A percentile compares a stretch with the other conserved stretches of the same genome.
phyloP scores from a whole-genome alignment of 2,329 filamentous ascomycete species.

The Xylaria hypoxylon region DNA sequence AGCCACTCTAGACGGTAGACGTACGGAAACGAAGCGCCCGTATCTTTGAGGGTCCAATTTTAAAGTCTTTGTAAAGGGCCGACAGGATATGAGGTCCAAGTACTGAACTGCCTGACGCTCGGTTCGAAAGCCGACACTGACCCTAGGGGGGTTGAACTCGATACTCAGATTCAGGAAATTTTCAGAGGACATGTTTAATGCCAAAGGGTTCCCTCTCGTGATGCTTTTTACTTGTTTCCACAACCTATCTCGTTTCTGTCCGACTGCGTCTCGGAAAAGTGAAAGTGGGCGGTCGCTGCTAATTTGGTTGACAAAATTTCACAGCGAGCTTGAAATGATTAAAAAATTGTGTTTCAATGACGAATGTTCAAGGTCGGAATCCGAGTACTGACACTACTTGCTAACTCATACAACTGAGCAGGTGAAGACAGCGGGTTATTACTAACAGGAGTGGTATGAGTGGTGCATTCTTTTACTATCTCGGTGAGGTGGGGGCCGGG shows the following conservation, averaged over 20 bases:
- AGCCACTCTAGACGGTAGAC: background rate
- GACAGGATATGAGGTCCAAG: background rate
- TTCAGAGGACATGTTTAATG: background rate
- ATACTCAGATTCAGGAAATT: background rate
- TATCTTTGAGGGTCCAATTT: background rate
- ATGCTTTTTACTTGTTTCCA: background rate
- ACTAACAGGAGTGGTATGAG: background rate
- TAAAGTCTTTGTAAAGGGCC: background rate
- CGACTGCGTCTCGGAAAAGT: background rate
- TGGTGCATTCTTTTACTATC: no score
- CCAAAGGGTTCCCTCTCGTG: background rate
- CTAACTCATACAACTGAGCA: no score
- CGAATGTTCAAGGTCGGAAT: background rate
- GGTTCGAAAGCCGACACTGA: conserved; percentile 8
- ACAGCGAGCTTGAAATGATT: background rate
- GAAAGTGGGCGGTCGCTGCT: background rate
- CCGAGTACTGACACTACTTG: background rate
- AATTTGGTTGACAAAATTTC: background rate
- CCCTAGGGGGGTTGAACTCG: background rate
- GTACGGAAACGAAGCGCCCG: conserved; percentile 4
- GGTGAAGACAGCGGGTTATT: no score
- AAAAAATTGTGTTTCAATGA: background rate
- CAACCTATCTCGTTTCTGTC: background rate
- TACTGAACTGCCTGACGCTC: background rate
- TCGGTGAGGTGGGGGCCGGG: no score